Percentiles rank a stretch among this genome's conserved stretches.
Conservation (phyloP, 2,329 filamentous ascomycete genomes). For the Hypoxylon sp. region DNA sequence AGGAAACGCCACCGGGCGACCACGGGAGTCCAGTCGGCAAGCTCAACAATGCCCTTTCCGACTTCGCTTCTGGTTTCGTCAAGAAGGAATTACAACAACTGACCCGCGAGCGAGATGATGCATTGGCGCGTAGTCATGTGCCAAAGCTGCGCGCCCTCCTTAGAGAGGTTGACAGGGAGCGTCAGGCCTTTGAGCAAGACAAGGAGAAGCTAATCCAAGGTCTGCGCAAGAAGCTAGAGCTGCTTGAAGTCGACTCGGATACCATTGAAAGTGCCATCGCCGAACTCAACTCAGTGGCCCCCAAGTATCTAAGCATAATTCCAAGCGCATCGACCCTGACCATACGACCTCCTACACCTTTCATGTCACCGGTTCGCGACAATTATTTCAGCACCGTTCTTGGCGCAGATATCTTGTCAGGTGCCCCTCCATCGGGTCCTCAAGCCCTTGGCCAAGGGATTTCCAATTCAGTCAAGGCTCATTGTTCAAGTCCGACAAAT, state of each 20-base stretch:
- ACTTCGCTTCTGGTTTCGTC: constrained; percentile 49
- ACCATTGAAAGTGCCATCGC: constrained; percentile 44
- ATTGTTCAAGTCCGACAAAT: constrained; percentile 28
- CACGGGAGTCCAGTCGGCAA: constrained; percentile 40
- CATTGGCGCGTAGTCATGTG: constrained; percentile 48
- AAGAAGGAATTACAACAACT: constrained; percentile 49
- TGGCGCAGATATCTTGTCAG: constrained; percentile 30
- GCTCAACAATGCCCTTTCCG: constrained; percentile 48
- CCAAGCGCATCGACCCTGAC: constrained; percentile 47
- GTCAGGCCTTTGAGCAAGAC: constrained; percentile 48
- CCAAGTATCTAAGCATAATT: constrained; percentile 47
- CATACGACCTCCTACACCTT: constrained; percentile 38
- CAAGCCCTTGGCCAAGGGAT: constrained; percentile 14
- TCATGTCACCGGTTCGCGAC: constrained; percentile 44
- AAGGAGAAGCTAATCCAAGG: constrained; percentile 46
- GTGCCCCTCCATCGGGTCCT: constrained; percentile 7
- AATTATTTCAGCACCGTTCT: constrained; percentile 47
- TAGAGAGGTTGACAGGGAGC: constrained; percentile 49
- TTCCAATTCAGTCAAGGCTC: constrained; percentile 16
- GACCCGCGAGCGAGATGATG: constrained; percentile 48
- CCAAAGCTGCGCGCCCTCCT: constrained; percentile 49
- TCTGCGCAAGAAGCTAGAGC: constrained; percentile 46
- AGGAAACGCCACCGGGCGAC: constrained; percentile 29
- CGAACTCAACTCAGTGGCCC: constrained; percentile 43
- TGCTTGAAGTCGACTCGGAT: constrained; percentile 46